phyloP scores from a whole-genome alignment of 352 stramenopile genomes.

The Pythium rhizo-oryzae region DNA sequence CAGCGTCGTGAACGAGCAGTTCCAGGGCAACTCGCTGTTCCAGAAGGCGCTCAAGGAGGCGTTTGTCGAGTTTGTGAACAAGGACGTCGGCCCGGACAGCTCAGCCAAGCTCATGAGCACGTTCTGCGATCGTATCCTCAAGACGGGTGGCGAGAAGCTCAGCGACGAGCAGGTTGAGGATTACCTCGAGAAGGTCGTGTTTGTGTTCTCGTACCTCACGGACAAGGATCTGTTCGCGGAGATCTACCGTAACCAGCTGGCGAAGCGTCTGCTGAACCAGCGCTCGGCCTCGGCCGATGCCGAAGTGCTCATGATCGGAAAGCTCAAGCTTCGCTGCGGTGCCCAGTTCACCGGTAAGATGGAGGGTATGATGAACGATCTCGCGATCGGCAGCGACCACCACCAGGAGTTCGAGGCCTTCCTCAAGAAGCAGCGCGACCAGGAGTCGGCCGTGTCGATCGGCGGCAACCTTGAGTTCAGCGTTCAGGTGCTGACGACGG shows the following conservation, averaged over 20 bases:
- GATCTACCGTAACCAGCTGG: constrained; percentile 99
- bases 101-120: constrained; percentile 99
- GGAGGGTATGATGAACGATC: constrained; percentile 99
- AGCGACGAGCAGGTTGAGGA: constrained; percentile 97
- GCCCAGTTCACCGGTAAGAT: constrained; percentile 99
- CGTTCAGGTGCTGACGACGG: constrained; percentile 98
- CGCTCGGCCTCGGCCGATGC: constrained; percentile 97
- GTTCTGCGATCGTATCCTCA: constrained; percentile 99
- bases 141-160: constrained; percentile 98
- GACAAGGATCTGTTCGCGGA: constrained; percentile 99
- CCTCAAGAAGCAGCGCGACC: constrained; percentile 86
- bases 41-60: constrained; percentile 99
- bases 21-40: constrained; percentile 97
- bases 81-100: constrained; percentile 96
- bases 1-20: constrained; percentile 97
- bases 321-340: constrained; percentile 98
- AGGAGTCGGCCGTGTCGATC: constrained; percentile 43
- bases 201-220: constrained; percentile 99
- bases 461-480: constrained; percentile 92
- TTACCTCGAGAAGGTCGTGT: constrained; percentile 97
- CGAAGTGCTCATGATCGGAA: constrained; percentile 99
- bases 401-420: constrained; percentile 96
- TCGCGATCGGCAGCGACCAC: constrained; percentile 97
- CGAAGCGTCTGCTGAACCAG: constrained; percentile 98
- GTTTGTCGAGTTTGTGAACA: constrained; percentile 99